These are phyloP conservation scores for Tetradesmus obliquus DNA, from an alignment of 139 green algal genomes.

Conservation along the genomic window DNA sequence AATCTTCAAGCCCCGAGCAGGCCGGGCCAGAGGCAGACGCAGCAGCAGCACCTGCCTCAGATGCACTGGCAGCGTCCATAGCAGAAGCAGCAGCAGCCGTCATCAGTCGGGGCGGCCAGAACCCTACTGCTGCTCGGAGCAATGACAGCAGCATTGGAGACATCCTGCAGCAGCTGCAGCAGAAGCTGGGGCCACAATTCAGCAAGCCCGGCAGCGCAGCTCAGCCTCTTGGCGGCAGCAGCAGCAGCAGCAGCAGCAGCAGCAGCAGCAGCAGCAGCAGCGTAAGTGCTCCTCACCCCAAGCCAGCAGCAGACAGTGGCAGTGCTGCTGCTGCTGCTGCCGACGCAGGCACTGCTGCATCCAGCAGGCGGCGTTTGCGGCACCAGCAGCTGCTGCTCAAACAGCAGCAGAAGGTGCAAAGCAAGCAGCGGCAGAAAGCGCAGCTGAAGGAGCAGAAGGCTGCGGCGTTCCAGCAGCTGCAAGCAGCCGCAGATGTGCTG, in stretches of 20 bases:
- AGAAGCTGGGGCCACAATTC: conserved; percentile 21
- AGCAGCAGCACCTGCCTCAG: neutral
- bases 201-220: neutral
- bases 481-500: neutral
- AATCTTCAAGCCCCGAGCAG: neutral
- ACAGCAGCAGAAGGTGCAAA: neutral
- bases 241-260: neutral
- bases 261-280: neutral
- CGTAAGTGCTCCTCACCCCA: neutral
- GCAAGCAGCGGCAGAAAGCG: neutral
- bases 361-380: neutral
- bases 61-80: neutral
- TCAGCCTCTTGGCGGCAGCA: neutral
- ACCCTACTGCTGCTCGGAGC: neutral
- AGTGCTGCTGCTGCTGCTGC: neutral
- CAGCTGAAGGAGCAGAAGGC: conserved; percentile 6
- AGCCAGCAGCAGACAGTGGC: neutral
- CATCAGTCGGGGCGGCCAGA: neutral
- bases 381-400: neutral
- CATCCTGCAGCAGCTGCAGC: conserved; percentile 33
- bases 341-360: neutral
- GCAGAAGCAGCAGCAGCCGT: neutral
- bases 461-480: neutral
- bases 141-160: conserved; percentile 27
- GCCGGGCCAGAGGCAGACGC: neutral